A percentile compares a stretch with the other conserved stretches of the same genome.
These are phyloP conservation scores for Dioscorea alata DNA, from an alignment of 106 monocot species.

Conservation along the genomic window DNA sequence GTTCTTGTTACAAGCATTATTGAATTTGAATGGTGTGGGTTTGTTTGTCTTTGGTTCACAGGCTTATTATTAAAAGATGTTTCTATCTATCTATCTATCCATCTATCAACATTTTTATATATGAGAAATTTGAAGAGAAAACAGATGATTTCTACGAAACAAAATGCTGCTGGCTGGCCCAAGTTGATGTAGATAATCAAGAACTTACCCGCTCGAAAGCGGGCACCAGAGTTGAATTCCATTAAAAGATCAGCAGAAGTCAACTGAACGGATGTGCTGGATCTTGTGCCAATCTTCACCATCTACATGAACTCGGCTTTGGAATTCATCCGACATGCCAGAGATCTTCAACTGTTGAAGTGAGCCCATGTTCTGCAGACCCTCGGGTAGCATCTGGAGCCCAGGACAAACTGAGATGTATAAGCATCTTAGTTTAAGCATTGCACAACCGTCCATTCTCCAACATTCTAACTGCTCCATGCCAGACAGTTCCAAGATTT, in stretches of 20 bases:
- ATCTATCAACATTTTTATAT: no score
- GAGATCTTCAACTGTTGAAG: constrained; percentile 2
- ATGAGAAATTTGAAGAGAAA: no score
- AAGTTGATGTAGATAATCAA: no score
- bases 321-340: not conserved
- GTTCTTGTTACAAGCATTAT: no score
- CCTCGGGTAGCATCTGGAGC: constrained; percentile 12
- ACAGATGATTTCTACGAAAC: no score
- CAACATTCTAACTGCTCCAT: not conserved
- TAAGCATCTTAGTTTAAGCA: constrained; percentile 10
- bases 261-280: not conserved
- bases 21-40: no score
- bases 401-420: not conserved
- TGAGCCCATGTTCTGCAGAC: not conserved
- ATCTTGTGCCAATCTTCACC: not conserved
- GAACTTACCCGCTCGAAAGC: no score
- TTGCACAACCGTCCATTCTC: constrained; percentile 14
- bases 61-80: no score
- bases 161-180: no score
- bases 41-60: no score
- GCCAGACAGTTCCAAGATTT: not conserved
- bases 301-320: not conserved
- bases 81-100: no score
- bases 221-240: no score
- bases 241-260: not conserved